Percentiles rank a stretch among this genome's conserved stretches.
Conservation (phyloP, 441 rosid species). For the Cnidoscolus chayamansa region DNA sequence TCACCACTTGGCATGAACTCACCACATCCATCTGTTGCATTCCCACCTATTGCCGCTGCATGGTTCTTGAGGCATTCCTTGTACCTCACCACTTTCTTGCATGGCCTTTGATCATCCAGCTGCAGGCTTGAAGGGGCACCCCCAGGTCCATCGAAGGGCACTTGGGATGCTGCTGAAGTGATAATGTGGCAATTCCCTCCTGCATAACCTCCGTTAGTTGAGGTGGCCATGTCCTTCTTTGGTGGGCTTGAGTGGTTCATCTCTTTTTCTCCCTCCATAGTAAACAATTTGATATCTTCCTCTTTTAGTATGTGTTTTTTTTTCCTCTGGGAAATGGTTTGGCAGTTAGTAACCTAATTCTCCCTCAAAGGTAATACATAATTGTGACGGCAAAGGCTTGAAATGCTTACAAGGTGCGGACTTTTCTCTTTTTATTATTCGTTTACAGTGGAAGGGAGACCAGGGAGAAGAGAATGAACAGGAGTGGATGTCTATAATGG, state of each 20-base stretch:
- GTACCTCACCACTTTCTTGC: conserved; percentile 41
- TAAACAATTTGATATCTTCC: not conserved
- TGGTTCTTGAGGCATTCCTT: conserved; percentile 81
- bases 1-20: conserved; percentile 91
- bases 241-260: conserved; percentile 25
- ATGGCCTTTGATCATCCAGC: conserved; percentile 19
- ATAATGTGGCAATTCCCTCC: conserved; percentile 16
- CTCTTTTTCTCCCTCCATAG: conserved; percentile 18
- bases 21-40: conserved; percentile 70
- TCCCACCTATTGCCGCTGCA: conserved; percentile 72
- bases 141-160: conserved; percentile 9
- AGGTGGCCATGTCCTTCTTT: conserved; percentile 25
- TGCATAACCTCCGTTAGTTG: conserved; percentile 10
- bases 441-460: not conserved
- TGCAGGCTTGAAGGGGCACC: conserved; percentile 10
- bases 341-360: conserved; percentile 8
- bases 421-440: not conserved
- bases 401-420: not conserved
- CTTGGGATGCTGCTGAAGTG: conserved; percentile 21
- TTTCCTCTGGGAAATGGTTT: not conserved
- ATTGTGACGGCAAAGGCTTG: not conserved
- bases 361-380: not conserved
- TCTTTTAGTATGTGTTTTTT: not conserved
- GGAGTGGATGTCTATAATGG: not conserved
- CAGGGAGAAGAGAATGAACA: not conserved